Evolutionary conservation across 2,329 filamentous ascomycete species (phyloP).

Genomic region (Aspergillus sp.): DNA sequence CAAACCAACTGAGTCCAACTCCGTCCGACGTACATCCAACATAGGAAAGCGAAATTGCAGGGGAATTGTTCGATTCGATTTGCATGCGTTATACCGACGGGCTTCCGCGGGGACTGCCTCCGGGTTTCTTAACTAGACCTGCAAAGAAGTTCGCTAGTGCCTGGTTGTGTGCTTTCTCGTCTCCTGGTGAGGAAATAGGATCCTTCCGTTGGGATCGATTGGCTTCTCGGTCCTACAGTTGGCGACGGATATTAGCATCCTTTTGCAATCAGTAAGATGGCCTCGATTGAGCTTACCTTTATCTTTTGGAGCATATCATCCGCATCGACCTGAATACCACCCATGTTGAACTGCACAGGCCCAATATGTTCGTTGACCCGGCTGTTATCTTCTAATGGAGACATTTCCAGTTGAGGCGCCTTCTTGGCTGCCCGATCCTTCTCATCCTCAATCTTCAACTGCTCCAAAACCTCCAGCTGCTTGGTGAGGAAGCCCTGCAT

Average conservation of each 20-base stretch:
- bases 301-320: slow-evolving; percentile 88
- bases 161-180: slow-evolving; percentile 58
- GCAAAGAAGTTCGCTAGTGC: slow-evolving; percentile 61
- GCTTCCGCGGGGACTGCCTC: slow-evolving; percentile 38
- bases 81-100: slow-evolving; percentile 28
- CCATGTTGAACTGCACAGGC: slow-evolving; percentile 96
- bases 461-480: slow-evolving; percentile 75
- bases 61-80: neutral
- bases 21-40: slow-evolving; percentile 3
- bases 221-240: slow-evolving; percentile 44
- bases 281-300: slow-evolving; percentile 57
- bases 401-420: slow-evolving; percentile 36
- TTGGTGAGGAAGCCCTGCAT: slow-evolving; percentile 74
- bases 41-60: neutral
- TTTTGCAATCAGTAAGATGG: neutral
- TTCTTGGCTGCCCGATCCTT: slow-evolving; percentile 38
- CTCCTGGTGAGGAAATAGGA: slow-evolving; percentile 31
- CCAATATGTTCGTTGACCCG: slow-evolving; percentile 78
- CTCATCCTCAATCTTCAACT: slow-evolving; percentile 57
- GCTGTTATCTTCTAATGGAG: slow-evolving; percentile 38
- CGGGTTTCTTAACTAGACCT: slow-evolving; percentile 55
- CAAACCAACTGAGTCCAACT: neutral
- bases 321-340: slow-evolving; percentile 92
- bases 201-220: slow-evolving; percentile 40
- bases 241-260: slow-evolving; percentile 11